Evolutionary conservation across 2,329 filamentous ascomycete species (phyloP).

Genomic region (Eutypa lata): DNA sequence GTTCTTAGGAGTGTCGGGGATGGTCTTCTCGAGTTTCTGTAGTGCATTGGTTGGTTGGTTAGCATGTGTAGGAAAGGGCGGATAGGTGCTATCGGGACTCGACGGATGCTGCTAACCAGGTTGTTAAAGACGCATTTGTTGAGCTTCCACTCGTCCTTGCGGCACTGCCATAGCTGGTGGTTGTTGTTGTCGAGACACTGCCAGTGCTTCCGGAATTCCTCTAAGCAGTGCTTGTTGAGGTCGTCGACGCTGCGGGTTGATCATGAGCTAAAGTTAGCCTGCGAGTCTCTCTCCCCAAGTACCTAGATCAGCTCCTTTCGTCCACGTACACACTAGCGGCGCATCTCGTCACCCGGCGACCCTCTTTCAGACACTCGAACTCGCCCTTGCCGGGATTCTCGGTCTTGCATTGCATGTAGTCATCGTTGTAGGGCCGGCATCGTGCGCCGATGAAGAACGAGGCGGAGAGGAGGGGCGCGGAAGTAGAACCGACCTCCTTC

Average conservation of each 20-base stretch:
- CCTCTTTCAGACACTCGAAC: slow-evolving; percentile 93
- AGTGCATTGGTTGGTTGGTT: background rate
- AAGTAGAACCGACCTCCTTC: slow-evolving; percentile 88
- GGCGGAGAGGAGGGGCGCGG: slow-evolving; percentile 86
- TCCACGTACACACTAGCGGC: slow-evolving; percentile 85
- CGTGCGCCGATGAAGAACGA: slow-evolving; percentile 96
- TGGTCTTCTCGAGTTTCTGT: slow-evolving; percentile 77
- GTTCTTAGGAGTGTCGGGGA: slow-evolving; percentile 69
- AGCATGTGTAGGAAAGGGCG: background rate
- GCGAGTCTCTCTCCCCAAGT: too few species aligned
- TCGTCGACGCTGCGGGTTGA: slow-evolving; percentile 71
- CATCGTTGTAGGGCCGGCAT: slow-evolving; percentile 94
- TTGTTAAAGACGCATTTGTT: slow-evolving; percentile 97
- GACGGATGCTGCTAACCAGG: slow-evolving; percentile 61
- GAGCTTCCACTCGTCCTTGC: slow-evolving; percentile 79
- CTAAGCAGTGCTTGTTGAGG: slow-evolving; percentile 90
- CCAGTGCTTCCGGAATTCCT: slow-evolving; percentile 92
- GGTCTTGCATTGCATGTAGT: slow-evolving; percentile 99
- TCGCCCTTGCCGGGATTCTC: slow-evolving; percentile 89
- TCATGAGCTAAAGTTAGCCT: background rate
- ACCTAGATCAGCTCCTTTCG: background rate
- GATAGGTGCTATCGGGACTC: too few species aligned
- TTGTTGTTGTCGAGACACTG: slow-evolving; percentile 95
- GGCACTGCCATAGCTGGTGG: slow-evolving; percentile 95
- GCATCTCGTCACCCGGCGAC: slow-evolving; percentile 92